Evolutionary conservation across 1,139 yeast genomes (phyloP), one percentile per base, ranked within the genome.

Genomic region (Saccharomycopsis crataegensis): DNA sequence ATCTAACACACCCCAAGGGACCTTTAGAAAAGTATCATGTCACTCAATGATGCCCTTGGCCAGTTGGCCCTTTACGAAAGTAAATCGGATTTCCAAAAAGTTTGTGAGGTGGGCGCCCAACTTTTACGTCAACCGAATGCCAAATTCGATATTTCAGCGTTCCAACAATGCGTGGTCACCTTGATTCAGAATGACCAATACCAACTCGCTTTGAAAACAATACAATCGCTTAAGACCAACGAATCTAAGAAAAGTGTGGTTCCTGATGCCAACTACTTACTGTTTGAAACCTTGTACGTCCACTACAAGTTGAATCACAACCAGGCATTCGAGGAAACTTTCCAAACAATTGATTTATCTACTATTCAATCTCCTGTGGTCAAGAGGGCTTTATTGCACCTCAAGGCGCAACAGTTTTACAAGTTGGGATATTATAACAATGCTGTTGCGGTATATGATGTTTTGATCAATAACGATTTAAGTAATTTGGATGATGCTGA

Each of bases 341-440:
- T 75, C 59, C 59, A 69, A 36, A 48, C 62, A 8, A 60, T 74
- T 12, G 62, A 65, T 14, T 59, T 65, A 3, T 65, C 59, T 37
- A 63, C 62, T 34, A 56, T 68, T 22, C 60, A 64, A 8, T 52
- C 44, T 46, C 58, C 51, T 48, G 56, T 41, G 22, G 46, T 57
- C 66, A 54, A 60, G 60, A 70, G 82, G 60, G 91, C 89, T 0
- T 69, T 87, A 57, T 70, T 76, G 53, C 96, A 90, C 65, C 76
- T 89, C n/a, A 68, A 83, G 58, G 96, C 97, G 0, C 99, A 91
- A 69, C 81, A 82, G 58, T 78, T 77, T 64, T 89, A 86, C 71
- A 83, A 83, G 63, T 66, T 68, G 41, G 97, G 96, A 8, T 66
- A 77, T 22, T 75, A 79, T 60, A 65, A 63, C 1, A 74, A 76